Percentiles rank a stretch among this genome's conserved stretches.
These are phyloP conservation scores for Chenopodium berlandieri DNA, from an alignment of 148 eudicot genomes.

Conservation along the genomic window DNA sequence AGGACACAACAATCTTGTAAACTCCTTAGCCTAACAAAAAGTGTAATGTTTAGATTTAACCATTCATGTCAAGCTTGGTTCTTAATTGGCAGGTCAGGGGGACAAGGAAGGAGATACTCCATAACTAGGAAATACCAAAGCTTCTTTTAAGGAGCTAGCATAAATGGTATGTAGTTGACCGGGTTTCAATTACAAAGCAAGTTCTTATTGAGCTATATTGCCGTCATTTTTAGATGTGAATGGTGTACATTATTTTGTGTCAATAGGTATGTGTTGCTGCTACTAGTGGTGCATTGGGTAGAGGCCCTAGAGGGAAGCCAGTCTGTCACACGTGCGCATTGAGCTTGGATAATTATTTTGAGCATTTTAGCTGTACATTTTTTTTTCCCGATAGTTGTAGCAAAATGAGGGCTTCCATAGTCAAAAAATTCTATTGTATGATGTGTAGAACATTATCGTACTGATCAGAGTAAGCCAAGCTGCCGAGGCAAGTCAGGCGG, in stretches of 20 bases:
- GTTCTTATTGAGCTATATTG: constrained; percentile 25
- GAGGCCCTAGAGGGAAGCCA: constrained; percentile 31
- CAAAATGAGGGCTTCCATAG: neutral
- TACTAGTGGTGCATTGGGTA: constrained; percentile 43
- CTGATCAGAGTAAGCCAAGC: neutral
- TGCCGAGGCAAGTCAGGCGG: constrained; percentile 11
- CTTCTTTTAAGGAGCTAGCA: constrained; percentile 50
- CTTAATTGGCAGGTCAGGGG: constrained; percentile 90
- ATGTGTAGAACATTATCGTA: constrained; percentile 13
- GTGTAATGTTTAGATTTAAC: constrained; percentile 21
- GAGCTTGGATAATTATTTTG: constrained; percentile 27
- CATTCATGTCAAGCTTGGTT: constrained; percentile 62
- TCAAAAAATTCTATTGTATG: constrained; percentile 14
- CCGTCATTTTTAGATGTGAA: constrained; percentile 16
- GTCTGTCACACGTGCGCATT: constrained; percentile 31
- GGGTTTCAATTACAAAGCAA: constrained; percentile 34
- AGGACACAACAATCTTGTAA: neutral
- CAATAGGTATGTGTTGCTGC: constrained; percentile 50
- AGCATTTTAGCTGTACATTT: constrained; percentile 13
- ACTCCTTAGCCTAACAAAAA: constrained; percentile 3
- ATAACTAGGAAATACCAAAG: constrained; percentile 49
- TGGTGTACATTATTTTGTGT: constrained; percentile 40
- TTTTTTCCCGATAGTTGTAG: constrained; percentile 20
- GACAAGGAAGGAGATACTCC: constrained; percentile 62
- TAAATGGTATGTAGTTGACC: constrained; percentile 54